A percentile compares a stretch with the other conserved stretches of the same genome.
phyloP scores from a whole-genome alignment of 805 yeast genomes.

The Barnettozyma populi region DNA sequence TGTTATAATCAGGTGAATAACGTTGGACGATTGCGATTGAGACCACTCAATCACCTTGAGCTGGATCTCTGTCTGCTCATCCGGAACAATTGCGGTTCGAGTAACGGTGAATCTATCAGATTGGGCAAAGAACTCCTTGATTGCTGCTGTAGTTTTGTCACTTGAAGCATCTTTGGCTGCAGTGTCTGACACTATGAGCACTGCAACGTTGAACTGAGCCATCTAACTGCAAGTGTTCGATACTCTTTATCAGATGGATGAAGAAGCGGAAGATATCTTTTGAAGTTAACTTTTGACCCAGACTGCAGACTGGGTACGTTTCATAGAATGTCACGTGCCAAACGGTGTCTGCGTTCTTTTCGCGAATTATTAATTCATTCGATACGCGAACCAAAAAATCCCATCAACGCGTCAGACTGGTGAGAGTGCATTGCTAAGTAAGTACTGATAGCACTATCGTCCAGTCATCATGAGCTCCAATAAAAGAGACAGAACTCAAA shows the following conservation, averaged over 20 bases:
- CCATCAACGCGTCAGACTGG: background rate
- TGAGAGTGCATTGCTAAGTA: background rate
- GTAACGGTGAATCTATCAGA: slow-evolving; percentile 10
- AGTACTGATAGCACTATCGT: background rate
- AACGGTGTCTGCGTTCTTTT: too few relatives aligned
- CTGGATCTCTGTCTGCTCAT: slow-evolving; percentile 25
- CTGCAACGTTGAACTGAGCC: slow-evolving; percentile 4
- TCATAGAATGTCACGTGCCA: background rate
- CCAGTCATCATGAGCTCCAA: slow-evolving; percentile 1
- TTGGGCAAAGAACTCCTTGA: slow-evolving; percentile 5
- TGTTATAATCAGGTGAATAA: slow-evolving; percentile 32
- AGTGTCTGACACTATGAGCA: slow-evolving; percentile 6
- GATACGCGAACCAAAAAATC: too few relatives aligned
- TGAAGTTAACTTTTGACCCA: background rate
- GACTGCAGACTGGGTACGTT: too few relatives aligned
- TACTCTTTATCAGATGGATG: too few relatives aligned
- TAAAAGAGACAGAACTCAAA: background rate
- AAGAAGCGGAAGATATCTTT: too few relatives aligned
- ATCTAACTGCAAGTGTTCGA: background rate
- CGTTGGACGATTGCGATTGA: slow-evolving; percentile 8
- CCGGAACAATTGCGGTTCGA: slow-evolving; percentile 30
- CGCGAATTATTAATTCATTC: background rate
- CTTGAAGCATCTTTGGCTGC: background rate
- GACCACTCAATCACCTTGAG: slow-evolving; percentile 25
- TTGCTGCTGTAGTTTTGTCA: slow-evolving; percentile 4